Percentiles rank a stretch among this genome's conserved stretches.
Evolutionary conservation across 306 rosid species (phyloP).

Genomic region (Corylus americana): DNA sequence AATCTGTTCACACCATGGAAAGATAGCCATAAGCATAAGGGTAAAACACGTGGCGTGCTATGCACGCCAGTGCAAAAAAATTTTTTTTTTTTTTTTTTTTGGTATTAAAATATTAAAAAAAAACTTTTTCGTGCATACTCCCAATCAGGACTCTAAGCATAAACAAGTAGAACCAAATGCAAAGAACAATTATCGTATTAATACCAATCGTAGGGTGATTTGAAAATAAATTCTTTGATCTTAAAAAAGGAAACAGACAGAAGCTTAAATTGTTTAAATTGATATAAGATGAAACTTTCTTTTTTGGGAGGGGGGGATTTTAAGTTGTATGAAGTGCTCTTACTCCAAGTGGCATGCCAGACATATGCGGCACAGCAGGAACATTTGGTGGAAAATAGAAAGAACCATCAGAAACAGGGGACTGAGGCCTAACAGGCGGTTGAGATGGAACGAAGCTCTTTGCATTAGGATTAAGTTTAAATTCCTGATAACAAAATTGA

Average conservation of each 20-base stretch:
- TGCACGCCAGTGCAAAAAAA: too few relatives aligned
- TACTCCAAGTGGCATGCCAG: conserved; percentile 80
- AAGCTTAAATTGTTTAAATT: neutral
- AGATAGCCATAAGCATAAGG: conserved; percentile 23
- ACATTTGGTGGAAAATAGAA: conserved; percentile 64
- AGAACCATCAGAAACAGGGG: conserved; percentile 84
- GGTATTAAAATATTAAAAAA: too few relatives aligned
- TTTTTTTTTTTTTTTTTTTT: too few relatives aligned
- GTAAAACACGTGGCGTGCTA: too few relatives aligned
- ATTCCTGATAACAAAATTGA: conserved; percentile 58
- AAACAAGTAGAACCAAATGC: conserved; percentile 5
- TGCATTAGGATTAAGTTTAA: conserved; percentile 91
- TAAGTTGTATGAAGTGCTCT: conserved; percentile 31
- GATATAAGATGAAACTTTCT: neutral
- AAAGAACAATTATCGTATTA: conserved; percentile 3
- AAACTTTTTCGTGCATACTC: too few relatives aligned
- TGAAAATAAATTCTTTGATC: neutral
- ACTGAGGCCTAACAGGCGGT: conserved; percentile 72
- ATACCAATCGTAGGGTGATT: neutral
- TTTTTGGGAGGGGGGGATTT: neutral
- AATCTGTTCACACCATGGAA: conserved; percentile 53
- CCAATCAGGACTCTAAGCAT: too few relatives aligned
- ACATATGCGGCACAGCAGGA: conserved; percentile 69
- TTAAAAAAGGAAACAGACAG: neutral
- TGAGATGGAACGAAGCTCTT: conserved; percentile 83